Evolutionary conservation across 2,329 filamentous ascomycete species (phyloP), one percentile per base, ranked within the genome.

Genomic region (Beauveria bassiana): DNA sequence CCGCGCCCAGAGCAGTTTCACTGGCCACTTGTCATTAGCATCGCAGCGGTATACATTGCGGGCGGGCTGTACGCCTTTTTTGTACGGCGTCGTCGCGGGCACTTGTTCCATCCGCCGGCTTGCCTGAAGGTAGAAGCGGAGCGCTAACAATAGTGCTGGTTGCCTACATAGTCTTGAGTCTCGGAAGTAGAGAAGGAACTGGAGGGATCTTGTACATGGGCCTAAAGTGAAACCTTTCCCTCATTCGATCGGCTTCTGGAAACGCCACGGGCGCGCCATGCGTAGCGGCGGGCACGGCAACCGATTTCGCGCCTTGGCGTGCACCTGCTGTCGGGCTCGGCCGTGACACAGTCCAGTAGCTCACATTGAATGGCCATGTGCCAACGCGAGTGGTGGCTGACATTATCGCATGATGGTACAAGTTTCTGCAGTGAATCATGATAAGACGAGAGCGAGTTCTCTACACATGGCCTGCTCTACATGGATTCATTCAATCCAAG

Each of bases 1-100:
- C 78, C 82, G 1, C 73, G 75, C 0, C 88, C 88, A 0, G 78
- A 81, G 3, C 79, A 89, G 66, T 92, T 92, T 69, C 76, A 77
- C 61, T 86, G 81, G 69, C 87, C 88, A 0, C 81, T 84, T 0
- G 70, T 82, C 7, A 78, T 90, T 52, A 88, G 83, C 61, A 77
- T 81, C 3, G 74, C 68, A 0, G 83, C 85, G 0, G 78, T 87
- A 5, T 65, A 67, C 22, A 51, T 64, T 12, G 69, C 72, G 18
- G 69, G 70, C 61, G 64, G 62, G 9, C 40, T 72, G 55, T 74
- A 74, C 54, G 64, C 70, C 10, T 60, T 63, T 14, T 74, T 73
- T 57, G 71, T 74, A 10, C 68, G 67, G 22, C 62, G 64, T 40
- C 66, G 69, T 20, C 66, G 73, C 28, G 72, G 72, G 2, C 72